Base-by-base conservation (phyloP, 768 basidiomycete genomes). In the Termitomyces heimii region DNA sequence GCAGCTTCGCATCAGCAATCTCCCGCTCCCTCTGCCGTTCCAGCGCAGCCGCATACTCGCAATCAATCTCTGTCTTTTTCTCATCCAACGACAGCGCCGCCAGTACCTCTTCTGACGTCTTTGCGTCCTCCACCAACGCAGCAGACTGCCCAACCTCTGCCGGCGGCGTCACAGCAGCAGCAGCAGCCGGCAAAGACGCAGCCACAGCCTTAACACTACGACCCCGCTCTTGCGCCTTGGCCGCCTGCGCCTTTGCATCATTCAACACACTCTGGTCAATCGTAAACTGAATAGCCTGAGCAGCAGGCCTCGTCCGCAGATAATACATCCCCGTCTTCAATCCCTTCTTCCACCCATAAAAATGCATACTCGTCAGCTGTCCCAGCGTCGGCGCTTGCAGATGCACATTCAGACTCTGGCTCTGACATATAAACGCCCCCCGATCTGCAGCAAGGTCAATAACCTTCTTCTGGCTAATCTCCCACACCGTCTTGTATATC, bases 401-500 rank as follows among this genome's bases (percentile, higher is more conserved):
- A 70, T 98, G 96, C 56, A 99, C 83, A 71, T 98, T 98, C 70
- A 99, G 76, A 60, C 87, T 89, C 75, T 98, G 96, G 63, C 85
- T 88, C 73, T 99, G 96, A 75, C 94, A 96, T 73, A 98, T 97
- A 77, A 87, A 99, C 1, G 97, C 94, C 39, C 95, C 96, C 59
- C 97, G 94, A 70, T 99, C 97, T n/a, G 97, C 97, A 53, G 97
- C 89, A 64, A 99, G 81, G 75, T 99, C 97, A 57, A 99, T 86
- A 62, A 99, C 86, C 70, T 92, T 94, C 90, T 98, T 98, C 78
- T 98, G 96, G 45, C 84, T 88, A 72, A 99, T 95, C 77, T 99
- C 96, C 96, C 96, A 99, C 49, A 98, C 96, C n/a, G 96, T 99
- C 79, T 98, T 98, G 85, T 99, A 99, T 76, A 99, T 94, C 0